These are phyloP conservation scores for Artemisia tridentata DNA, from an alignment of 129 eudicot genomes.

Conservation along the genomic window DNA sequence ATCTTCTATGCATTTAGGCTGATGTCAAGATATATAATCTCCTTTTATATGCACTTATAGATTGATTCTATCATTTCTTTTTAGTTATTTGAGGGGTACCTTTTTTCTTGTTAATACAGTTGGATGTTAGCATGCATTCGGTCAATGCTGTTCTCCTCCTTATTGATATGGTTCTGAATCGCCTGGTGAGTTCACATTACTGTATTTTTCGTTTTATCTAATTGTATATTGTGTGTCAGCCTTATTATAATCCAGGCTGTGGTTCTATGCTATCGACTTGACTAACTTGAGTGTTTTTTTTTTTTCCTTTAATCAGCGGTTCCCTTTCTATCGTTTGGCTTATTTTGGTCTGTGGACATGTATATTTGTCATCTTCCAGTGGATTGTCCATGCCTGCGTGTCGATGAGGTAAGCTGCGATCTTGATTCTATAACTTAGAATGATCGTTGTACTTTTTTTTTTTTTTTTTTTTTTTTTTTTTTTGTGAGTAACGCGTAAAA, in stretches of 20 bases:
- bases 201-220: not conserved
- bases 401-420: slow-evolving; percentile 50
- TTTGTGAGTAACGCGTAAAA: too few relatives aligned
- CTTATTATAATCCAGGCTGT: too few relatives aligned
- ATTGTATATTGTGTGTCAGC: too few relatives aligned
- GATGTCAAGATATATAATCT: not conserved
- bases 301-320: slow-evolving; percentile 50
- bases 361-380: slow-evolving; percentile 71
- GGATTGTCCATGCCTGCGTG: slow-evolving; percentile 85
- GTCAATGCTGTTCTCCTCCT: slow-evolving; percentile 74
- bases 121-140: slow-evolving; percentile 72
- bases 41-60: not conserved
- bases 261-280: not conserved
- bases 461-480: too few relatives aligned
- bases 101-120: slow-evolving; percentile 40
- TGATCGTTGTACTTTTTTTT: not conserved
- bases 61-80: not conserved
- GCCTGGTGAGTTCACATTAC: slow-evolving; percentile 50
- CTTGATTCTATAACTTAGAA: not conserved
- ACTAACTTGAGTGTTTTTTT: slow-evolving; percentile 13
- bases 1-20: too few relatives aligned
- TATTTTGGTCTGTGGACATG: slow-evolving; percentile 85
- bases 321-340: slow-evolving; percentile 85
- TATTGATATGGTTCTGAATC: slow-evolving; percentile 59
- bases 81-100: slow-evolving; percentile 11